Evolutionary conservation across 2,329 filamentous ascomycete genomes (phyloP).

Genomic region (Claviceps arundinis): DNA sequence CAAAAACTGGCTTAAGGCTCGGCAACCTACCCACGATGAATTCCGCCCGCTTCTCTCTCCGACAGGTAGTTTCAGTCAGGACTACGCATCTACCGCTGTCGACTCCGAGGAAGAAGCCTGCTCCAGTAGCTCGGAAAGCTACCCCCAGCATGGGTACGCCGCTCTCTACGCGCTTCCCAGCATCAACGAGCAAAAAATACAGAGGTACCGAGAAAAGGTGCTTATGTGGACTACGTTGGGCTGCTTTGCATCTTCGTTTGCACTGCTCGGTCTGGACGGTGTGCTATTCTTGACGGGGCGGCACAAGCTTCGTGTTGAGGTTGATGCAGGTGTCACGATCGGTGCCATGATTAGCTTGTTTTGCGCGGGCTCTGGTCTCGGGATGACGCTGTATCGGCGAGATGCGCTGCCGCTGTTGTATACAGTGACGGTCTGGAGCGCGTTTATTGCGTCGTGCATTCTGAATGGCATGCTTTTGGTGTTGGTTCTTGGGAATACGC

Average conservation of each 20-base stretch:
- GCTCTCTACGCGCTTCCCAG: slow-evolving; percentile 42
- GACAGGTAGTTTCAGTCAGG: slow-evolving; percentile 9
- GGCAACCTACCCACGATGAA: slow-evolving; percentile 10
- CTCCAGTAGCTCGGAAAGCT: slow-evolving; percentile 35
- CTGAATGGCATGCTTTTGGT: slow-evolving; percentile 31
- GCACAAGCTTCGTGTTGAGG: slow-evolving; percentile 54
- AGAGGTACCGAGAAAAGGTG: slow-evolving; percentile 38
- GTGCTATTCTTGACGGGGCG: slow-evolving; percentile 55
- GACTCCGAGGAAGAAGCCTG: slow-evolving; percentile 36
- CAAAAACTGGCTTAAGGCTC: slow-evolving; percentile 33
- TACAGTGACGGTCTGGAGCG: slow-evolving; percentile 25
- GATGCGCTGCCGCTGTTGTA: slow-evolving; percentile 29
- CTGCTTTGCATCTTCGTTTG: slow-evolving; percentile 44
- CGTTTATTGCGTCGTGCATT: slow-evolving; percentile 25
- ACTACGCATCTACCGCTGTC: slow-evolving; percentile 18
- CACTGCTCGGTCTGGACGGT: slow-evolving; percentile 50
- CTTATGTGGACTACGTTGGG: slow-evolving; percentile 40
- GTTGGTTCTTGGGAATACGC: slow-evolving; percentile 25
- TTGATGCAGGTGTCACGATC: slow-evolving; percentile 58
- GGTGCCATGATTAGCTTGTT: slow-evolving; percentile 55
- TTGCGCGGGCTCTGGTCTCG: slow-evolving; percentile 48
- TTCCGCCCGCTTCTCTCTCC: slow-evolving; percentile 11
- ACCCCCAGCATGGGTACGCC: slow-evolving; percentile 36
- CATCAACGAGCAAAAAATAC: slow-evolving; percentile 35
- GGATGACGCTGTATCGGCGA: slow-evolving; percentile 40